Base-by-base conservation (phyloP, 2,329 filamentous ascomycete species). In the Sarocladiaceae sp. region DNA sequence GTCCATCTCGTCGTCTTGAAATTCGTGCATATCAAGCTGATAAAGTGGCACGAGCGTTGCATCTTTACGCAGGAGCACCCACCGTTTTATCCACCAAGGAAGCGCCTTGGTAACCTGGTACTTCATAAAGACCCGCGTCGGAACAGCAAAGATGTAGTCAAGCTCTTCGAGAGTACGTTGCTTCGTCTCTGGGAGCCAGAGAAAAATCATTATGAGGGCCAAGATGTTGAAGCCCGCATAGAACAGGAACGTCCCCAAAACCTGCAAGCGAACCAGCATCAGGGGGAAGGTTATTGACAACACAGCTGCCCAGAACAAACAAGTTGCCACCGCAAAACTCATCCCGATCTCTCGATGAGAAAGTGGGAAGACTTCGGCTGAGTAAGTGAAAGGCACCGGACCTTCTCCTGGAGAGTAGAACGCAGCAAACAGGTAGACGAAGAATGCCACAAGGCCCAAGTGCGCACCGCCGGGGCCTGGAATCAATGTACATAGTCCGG, bases 301-400 rank as follows among this genome's bases (percentile, higher is more conserved):
- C 0, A 85, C 73, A 0, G 74, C 69, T 0, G 76, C 77, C 72
- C 72, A 78, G 54, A 73, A 73, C 6, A 83, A 66, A 49, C 79
- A 83, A 1, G 79, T 84, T 2, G 82, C 78, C 7, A 85, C 82
- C 6, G 80, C 76, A 62, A 75, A 85, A 0, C 73, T 74, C 83
- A 87, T 86, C 46, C 83, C 83, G 19, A 85, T 72, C 56, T 86
- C 83, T 54, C 83, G 73, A 57, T 86, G 82, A 2, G 79, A 82
- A 1, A 85, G 71, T 0, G 83, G 82, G 57, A 82, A 86, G 2
- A 85, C 79, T 58, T 86, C 83, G 33, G 82, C 80, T 4, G 72
- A 76, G 62, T 85, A 85, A 0, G 78, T 77, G 55, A 82, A 85
- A 0, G 82, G 81, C 6, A 85, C 82, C 4, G 77, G 76, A 0